A percentile compares a stretch with the other conserved stretches of the same genome.
Conservation (phyloP, 169 alveolate genomes). For the Eimeria falciformis region DNA sequence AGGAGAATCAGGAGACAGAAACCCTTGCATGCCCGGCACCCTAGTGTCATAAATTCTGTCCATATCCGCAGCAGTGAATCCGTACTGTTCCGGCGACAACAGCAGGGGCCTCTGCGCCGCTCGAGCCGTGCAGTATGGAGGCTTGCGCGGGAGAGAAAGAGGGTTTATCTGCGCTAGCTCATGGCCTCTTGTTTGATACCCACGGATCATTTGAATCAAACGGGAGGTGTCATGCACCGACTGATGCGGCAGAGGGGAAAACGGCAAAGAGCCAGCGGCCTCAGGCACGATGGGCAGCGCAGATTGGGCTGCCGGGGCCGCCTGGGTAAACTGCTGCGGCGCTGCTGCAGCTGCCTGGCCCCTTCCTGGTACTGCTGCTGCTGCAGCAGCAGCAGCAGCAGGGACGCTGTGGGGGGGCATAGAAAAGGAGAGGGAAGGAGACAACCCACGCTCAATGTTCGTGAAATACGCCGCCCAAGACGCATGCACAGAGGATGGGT, state of each 20-base stretch:
- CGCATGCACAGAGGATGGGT: constrained; percentile 81
- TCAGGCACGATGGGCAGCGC: constrained; percentile 17
- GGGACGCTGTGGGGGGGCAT: constrained; percentile 59
- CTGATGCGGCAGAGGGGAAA: constrained; percentile 24
- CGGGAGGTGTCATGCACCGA: constrained; percentile 77
- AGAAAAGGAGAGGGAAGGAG: constrained; percentile 21
- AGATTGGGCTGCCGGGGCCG: not conserved
- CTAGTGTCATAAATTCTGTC: constrained; percentile 74
- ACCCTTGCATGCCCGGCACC: constrained; percentile 75
- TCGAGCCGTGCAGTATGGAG: constrained; percentile 68
- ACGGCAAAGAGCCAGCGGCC: constrained; percentile 20
- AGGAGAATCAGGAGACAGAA: constrained; percentile 72
- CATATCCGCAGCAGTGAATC: constrained; percentile 75
- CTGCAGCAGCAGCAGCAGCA: constrained; percentile 2
- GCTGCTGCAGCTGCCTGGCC: not conserved
- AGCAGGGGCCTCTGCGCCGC: constrained; percentile 39
- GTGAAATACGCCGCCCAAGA: constrained; percentile 82
- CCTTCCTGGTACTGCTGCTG: not conserved
- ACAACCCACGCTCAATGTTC: constrained; percentile 42
- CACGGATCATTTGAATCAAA: constrained; percentile 77
- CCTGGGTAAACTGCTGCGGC: not conserved
- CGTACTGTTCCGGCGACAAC: constrained; percentile 66
- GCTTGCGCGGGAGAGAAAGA: constrained; percentile 56
- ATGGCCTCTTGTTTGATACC: constrained; percentile 77
- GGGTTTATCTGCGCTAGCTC: constrained; percentile 74